Base-by-base conservation (phyloP, 345 rosid genomes). In the Linum lewisii region DNA sequence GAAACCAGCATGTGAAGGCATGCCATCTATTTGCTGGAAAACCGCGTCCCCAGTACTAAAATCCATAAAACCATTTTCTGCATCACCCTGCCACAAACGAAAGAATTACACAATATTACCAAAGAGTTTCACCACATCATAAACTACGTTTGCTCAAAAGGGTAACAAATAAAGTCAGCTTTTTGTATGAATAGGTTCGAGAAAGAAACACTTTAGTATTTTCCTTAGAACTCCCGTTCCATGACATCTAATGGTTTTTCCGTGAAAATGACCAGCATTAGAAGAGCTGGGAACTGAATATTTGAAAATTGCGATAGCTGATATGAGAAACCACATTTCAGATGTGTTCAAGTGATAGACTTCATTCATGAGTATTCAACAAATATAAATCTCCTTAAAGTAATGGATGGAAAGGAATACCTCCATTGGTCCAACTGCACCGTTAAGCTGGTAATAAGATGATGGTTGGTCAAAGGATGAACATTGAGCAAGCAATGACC, bases 401-500 rank as follows among this genome's bases (percentile, higher is more conserved):
- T 56, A 58, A 45, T 29, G 63, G 8, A 32, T 51, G 53, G n/a
- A 44, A 67, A 65, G 36, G 55, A 29, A 66, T 84, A 93, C 99
- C 99, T 88, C 87, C 68, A 73, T 72, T 36, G 77, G 63, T 49
- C 82, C 68, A 54, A 74, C 56, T 36, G 77, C 62, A 63, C 75
- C 79, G 73, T 82, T 75, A 65, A 77, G 79, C 55, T 66, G 71
- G 67, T 72, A 82, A 79, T 67, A 86, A 7, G 95, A 71, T 11
- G 85, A 63, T 51, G 82, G 74, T 68, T 78, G 84, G 51, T 75
- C 81, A 55, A 79, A 77, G 62, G 97, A 73, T 66, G 77, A 81
- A 78, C 81, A 84, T 21, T 77, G 83, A 50, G 75, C 77, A 58
- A 83, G 82, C 66, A 86, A 78, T 65, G 98, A 75, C 52, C 80